Conservation (phyloP, 805 yeast species). For the Yamadazyma kitorensis region DNA sequence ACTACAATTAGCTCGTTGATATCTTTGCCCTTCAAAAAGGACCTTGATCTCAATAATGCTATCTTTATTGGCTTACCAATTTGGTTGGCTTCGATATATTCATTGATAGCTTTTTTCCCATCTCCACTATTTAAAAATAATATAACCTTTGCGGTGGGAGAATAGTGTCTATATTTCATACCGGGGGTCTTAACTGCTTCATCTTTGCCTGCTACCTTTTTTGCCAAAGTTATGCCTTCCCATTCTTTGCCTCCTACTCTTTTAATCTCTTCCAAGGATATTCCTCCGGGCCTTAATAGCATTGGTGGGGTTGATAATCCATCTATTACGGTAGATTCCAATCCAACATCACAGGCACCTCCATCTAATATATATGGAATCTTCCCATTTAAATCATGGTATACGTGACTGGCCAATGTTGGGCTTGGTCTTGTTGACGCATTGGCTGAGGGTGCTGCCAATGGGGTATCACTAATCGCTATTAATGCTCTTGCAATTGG, state of each 20-base stretch:
- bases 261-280: constrained; percentile 72
- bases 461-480: constrained; percentile 76
- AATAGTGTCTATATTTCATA: constrained; percentile 95
- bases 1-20: constrained; percentile 15
- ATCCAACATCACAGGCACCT: constrained; percentile 83
- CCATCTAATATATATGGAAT: constrained; percentile 90
- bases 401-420: constrained; percentile 83
- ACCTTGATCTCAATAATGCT: constrained; percentile 50
- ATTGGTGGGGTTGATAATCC: constrained; percentile 84
- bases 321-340: constrained; percentile 92
- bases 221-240: constrained; percentile 62
- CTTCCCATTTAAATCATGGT: constrained; percentile 70
- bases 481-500: constrained; percentile 90
- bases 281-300: constrained; percentile 92
- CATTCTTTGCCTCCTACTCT: constrained; percentile 65
- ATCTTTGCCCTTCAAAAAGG: constrained; percentile 26
- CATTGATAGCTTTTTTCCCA: constrained; percentile 33
- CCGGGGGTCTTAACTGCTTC: constrained; percentile 93
- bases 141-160: constrained; percentile 83
- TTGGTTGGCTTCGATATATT: constrained; percentile 18
- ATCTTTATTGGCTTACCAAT: constrained; percentile 27
- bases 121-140: constrained; percentile 54
- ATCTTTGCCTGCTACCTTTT: constrained; percentile 55
- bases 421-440: constrained; percentile 96
- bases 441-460: constrained; percentile 98